Conservation (phyloP, 169 alveolate genomes). For the Plasmodium vivax region DNA sequence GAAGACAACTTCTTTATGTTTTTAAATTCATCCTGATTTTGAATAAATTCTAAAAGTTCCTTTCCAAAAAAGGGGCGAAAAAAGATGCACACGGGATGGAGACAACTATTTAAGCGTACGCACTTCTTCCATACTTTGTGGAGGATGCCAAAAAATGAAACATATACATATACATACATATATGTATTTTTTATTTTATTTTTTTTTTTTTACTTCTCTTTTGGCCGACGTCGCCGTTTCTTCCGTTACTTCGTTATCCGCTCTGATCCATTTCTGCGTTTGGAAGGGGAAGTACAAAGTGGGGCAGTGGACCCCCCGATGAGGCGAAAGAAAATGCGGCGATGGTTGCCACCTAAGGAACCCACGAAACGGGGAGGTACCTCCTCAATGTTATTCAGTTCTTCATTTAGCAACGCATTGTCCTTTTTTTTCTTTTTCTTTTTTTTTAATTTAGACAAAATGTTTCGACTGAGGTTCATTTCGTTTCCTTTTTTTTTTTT, state of each 20-base stretch:
- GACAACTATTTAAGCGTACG: not conserved
- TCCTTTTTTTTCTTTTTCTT: slow-evolving; percentile 56
- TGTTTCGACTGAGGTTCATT: slow-evolving; percentile 37
- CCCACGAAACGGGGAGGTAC: slow-evolving; percentile 1
- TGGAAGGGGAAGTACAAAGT: not conserved
- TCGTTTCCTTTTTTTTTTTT: slow-evolving; percentile 2
- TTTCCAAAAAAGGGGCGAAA: slow-evolving; percentile 10
- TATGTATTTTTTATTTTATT: too few relatives aligned
- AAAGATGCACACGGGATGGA: not conserved
- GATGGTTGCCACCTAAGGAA: not conserved
- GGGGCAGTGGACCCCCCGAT: not conserved
- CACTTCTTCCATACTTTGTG: not conserved
- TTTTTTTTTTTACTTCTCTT: slow-evolving; percentile 17
- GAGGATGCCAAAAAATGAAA: not conserved
- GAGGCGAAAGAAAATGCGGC: not conserved
- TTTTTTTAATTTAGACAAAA: slow-evolving; percentile 44
- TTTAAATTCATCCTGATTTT: slow-evolving; percentile 66
- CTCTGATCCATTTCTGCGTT: slow-evolving; percentile 31
- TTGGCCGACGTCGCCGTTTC: not conserved
- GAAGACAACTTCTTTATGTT: slow-evolving; percentile 17
- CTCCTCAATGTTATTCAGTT: slow-evolving; percentile 33
- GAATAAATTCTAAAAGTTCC: slow-evolving; percentile 66
- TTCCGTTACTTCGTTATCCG: slow-evolving; percentile 9
- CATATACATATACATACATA: not conserved
- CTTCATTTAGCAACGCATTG: slow-evolving; percentile 42